A percentile compares a stretch with the other conserved stretches of the same genome.
Evolutionary conservation across 306 rosid genomes (phyloP).

Genomic region (Ammopiptanthus mongolicus): DNA sequence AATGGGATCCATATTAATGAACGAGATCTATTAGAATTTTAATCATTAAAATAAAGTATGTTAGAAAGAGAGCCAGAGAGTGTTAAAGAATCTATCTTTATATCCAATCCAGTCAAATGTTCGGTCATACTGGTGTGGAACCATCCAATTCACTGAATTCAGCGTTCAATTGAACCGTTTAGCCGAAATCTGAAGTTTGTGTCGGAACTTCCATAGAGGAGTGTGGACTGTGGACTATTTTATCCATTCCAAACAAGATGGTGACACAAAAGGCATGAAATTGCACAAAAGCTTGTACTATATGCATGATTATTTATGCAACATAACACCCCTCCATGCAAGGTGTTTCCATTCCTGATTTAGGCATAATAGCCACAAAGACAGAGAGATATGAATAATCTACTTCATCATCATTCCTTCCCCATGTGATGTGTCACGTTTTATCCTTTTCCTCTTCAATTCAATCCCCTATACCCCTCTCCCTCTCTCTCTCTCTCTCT

Average conservation of each 20-base stretch:
- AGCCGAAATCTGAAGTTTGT: neutral
- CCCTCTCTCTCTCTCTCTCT: neutral
- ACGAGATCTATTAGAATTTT: no score
- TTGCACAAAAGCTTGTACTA: constrained; percentile 32
- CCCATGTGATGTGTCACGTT: constrained; percentile 38
- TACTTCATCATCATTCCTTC: constrained; percentile 35
- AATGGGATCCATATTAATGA: no score
- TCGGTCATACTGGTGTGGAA: neutral
- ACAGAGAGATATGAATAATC: constrained; percentile 20
- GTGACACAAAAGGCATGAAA: constrained; percentile 22
- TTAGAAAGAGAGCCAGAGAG: no score
- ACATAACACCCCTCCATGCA: constrained; percentile 17
- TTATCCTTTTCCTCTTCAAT: neutral
- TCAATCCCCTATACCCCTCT: constrained; percentile 43
- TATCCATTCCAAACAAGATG: constrained; percentile 12
- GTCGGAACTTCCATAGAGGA: neutral
- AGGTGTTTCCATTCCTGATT: constrained; percentile 31
- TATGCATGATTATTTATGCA: constrained; percentile 22
- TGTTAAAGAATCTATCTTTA: no score
- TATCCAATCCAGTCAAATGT: neutral
- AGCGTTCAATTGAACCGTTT: neutral
- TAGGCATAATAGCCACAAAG: constrained; percentile 20
- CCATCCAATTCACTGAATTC: neutral
- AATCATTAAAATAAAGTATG: no score
- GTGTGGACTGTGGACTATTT: neutral